Conservation (phyloP, 1,284 basidiomycete species). For the Ustilago bromivora region DNA sequence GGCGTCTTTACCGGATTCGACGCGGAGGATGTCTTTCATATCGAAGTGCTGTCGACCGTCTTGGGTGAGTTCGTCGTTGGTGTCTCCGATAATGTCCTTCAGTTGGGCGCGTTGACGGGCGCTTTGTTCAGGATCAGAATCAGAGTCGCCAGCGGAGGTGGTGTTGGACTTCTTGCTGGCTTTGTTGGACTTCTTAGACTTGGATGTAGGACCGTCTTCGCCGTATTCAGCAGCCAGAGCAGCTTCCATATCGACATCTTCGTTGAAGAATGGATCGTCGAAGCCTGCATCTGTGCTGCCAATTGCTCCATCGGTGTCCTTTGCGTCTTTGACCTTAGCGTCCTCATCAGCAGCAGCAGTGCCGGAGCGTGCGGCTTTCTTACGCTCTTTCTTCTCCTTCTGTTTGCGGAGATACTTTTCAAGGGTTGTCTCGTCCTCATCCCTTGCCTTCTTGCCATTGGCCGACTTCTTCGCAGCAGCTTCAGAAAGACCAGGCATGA, state of each 20-base stretch:
- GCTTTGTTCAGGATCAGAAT: slow-evolving; percentile 30
- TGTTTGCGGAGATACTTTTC: slow-evolving; percentile 68
- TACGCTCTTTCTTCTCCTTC: slow-evolving; percentile 65
- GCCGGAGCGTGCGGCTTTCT: slow-evolving; percentile 33
- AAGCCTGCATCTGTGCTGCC: slow-evolving; percentile 42
- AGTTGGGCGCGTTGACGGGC: slow-evolving; percentile 41
- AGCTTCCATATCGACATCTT: slow-evolving; percentile 64
- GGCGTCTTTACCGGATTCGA: slow-evolving; percentile 77
- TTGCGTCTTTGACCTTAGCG: slow-evolving; percentile 14
- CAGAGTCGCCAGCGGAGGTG: background rate
- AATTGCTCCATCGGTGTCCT: slow-evolving; percentile 21
- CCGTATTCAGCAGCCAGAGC: slow-evolving; percentile 69
- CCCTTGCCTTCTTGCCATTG: slow-evolving; percentile 24
- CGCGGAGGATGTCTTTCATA: slow-evolving; percentile 87
- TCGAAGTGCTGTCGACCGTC: slow-evolving; percentile 79
- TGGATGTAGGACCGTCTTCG: slow-evolving; percentile 69
- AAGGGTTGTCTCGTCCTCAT: slow-evolving; percentile 65
- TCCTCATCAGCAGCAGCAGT: slow-evolving; percentile 23
- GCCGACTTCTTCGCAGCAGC: slow-evolving; percentile 52
- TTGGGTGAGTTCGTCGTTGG: slow-evolving; percentile 52
- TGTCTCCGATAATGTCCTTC: slow-evolving; percentile 44
- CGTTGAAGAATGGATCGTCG: slow-evolving; percentile 75
- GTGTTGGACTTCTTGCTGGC: slow-evolving; percentile 1
- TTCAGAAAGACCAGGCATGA: slow-evolving; percentile 65
- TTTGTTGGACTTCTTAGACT: slow-evolving; percentile 32